Conservation (phyloP, 345 rosid genomes). For the Passiflora organensis region DNA sequence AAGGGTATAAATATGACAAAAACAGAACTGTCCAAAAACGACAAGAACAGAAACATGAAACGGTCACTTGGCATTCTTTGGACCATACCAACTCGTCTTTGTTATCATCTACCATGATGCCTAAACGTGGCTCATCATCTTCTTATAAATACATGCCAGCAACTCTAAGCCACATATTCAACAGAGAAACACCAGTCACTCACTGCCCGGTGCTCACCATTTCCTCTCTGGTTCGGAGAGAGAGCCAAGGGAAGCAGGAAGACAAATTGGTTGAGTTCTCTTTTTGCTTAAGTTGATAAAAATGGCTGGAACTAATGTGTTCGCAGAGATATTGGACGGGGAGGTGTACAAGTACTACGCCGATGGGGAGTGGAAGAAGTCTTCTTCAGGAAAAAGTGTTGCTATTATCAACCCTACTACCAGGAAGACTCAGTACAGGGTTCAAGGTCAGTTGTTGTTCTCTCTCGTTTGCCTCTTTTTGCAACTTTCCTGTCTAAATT, state of each 20-base stretch:
- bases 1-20: too few species aligned
- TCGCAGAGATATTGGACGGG: constrained; percentile 75
- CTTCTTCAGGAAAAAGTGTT: constrained; percentile 74
- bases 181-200: constrained; percentile 18
- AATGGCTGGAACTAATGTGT: constrained; percentile 85
- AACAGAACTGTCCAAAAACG: too few species aligned
- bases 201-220: constrained; percentile 4
- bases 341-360: constrained; percentile 78
- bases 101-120: background rate
- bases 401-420: constrained; percentile 80
- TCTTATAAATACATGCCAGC: constrained; percentile 17
- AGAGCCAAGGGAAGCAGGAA: background rate
- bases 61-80: constrained; percentile 27
- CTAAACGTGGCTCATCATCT: constrained; percentile 33
- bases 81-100: constrained; percentile 18
- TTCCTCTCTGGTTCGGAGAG: background rate
- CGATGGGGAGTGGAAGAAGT: constrained; percentile 83
- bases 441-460: constrained; percentile 56
- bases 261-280: background rate
- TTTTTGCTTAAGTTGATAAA: background rate
- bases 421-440: constrained; percentile 81
- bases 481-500: background rate
- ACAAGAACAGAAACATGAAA: background rate
- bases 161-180: background rate
- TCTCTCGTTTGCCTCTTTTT: background rate